phyloP scores from a whole-genome alignment of 2,329 filamentous ascomycete species.

The Chaetomiaceae sp. region DNA sequence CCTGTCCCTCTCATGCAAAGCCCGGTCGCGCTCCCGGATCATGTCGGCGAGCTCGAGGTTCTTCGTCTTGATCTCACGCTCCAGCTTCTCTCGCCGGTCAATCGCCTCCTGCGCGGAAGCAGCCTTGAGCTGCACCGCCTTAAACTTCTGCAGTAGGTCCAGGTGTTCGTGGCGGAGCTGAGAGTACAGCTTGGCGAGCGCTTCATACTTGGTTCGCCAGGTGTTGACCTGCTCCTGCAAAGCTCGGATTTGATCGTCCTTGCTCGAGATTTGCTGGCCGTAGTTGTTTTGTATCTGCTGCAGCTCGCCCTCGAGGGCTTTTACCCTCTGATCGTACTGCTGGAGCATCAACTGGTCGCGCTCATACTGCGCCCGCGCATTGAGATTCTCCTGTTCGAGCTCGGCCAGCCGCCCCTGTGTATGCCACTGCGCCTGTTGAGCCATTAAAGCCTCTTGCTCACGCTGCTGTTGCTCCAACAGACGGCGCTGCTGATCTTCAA shows the following conservation, averaged over 20 bases:
- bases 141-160: conserved; percentile 92
- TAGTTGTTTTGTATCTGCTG: conserved; percentile 74
- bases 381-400: conserved; percentile 89
- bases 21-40: conserved; percentile 93
- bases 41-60: conserved; percentile 98
- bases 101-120: conserved; percentile 96
- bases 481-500: conserved; percentile 86
- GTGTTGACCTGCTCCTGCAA: conserved; percentile 97
- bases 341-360: conserved; percentile 95
- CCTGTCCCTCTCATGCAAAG: conserved; percentile 87
- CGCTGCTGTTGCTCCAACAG: conserved; percentile 84
- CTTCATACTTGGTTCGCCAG: conserved; percentile 95
- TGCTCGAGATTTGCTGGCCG: conserved; percentile 77
- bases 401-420: conserved; percentile 95
- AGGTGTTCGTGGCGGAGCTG: conserved; percentile 93
- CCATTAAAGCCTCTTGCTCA: conserved; percentile 82
- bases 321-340: conserved; percentile 92
- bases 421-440: conserved; percentile 86
- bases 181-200: conserved; percentile 92
- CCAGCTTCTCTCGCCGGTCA: conserved; percentile 86
- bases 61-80: conserved; percentile 98
- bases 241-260: conserved; percentile 88
- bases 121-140: conserved; percentile 90
- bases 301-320: conserved; percentile 84
- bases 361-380: conserved; percentile 90